Evolutionary conservation across 306 rosid species (phyloP), one percentile per base, ranked within the genome.

Genomic region (Notholithocarpus densiflorus): DNA sequence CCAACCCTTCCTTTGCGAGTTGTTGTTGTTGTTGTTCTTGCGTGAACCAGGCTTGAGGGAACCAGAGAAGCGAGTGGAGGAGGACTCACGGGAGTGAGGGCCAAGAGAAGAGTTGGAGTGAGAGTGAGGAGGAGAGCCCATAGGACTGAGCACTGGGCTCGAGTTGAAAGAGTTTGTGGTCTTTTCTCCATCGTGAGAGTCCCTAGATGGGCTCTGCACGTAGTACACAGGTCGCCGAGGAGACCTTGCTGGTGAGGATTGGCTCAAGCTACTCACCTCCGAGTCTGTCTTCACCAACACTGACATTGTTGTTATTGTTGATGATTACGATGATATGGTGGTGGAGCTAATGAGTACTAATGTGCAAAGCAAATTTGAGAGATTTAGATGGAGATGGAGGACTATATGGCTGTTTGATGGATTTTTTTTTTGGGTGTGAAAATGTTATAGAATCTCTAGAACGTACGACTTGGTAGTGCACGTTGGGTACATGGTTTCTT

Each of bases 51-150:
- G 76, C 75, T 82, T 80, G 6, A 75, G 32, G 4, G 97, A 89
- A n/a, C 90, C 89, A 6, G 97, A 94, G 85, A 86, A 94, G 56
- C 98, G 85, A 0, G 97, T 92, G 80, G 98, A 95, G 75, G 98
- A 84, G 27, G 98, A 95, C 64, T 91, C 98, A 24, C 97, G 92
- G 9, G 98, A 90, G 74, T 87, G 93, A 0, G 90, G 97, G 31
- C 98, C 97, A 34, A 91, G 57, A 0, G 98, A 94, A 13, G 98
- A 92, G 90, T 92, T 92, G 62, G 98, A 94, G 71, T 92, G 97
- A 6, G 99, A 92, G 80, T 86, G 98, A 0, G 97, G 98, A 4
- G 98, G 98, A 6, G 98, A 95, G 43, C 97, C 99, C 90, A 85
- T 59, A 0, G 98, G 96, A 87, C 97, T 92, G 11, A 83, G 94